phyloP scores from a whole-genome alignment of 202 grass and related monocot genomes.

The Eragrostis tef region DNA sequence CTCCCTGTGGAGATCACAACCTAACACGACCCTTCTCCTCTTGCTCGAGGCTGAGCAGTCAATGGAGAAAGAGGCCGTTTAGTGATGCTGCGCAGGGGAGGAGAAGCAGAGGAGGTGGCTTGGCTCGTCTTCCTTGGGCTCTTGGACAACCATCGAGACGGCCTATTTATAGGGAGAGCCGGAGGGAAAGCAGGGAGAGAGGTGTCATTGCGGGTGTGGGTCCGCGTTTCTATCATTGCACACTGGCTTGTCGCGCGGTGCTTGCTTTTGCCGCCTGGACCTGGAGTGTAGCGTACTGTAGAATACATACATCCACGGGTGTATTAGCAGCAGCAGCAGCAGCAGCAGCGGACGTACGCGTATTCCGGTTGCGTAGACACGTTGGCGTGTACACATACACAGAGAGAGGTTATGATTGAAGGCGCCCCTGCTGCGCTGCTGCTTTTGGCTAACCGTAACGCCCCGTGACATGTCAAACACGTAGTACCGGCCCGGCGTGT shows the following conservation, averaged over 20 bases:
- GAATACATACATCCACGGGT: background rate
- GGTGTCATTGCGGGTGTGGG: constrained; percentile 1
- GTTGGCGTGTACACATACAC: background rate
- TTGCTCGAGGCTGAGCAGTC: constrained; percentile 40
- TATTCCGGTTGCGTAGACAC: background rate
- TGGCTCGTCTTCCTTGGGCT: constrained; percentile 39
- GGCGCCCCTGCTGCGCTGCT: background rate
- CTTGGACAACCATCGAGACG: constrained; percentile 33
- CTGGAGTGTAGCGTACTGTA: background rate
- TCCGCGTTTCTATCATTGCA: constrained; percentile 45
- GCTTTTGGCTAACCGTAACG: background rate
- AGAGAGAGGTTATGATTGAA: background rate
- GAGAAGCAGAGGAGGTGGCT: background rate
- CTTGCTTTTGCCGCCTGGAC: background rate
- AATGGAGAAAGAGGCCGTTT: constrained; percentile 14
- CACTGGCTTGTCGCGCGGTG: constrained; percentile 36
- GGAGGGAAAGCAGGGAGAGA: background rate
- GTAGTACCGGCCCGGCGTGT: too few species aligned
- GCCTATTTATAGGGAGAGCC: constrained; percentile 45
- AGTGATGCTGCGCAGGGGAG: background rate
- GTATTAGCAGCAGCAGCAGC: background rate
- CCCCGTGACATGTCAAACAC: background rate
- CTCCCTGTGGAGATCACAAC: background rate
- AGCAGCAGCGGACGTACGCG: background rate
- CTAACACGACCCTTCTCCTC: constrained; percentile 42